phyloP scores from a whole-genome alignment of 106 monocot species.

The Posidonia australis region DNA sequence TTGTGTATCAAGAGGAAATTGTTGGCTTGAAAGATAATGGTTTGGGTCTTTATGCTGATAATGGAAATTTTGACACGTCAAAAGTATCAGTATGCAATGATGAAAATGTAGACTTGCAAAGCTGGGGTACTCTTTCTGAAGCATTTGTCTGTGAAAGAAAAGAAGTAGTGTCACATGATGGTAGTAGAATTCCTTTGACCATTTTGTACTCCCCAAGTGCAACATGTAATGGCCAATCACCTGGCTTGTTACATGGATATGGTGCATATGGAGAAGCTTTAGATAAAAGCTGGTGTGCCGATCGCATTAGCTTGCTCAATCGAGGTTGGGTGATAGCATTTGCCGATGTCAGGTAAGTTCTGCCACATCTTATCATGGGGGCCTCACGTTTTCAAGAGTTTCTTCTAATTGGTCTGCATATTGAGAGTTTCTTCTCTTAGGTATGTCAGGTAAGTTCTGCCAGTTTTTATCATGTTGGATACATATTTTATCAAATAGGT shows the following conservation, averaged over 20 bases:
- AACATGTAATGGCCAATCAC: conserved; percentile 31
- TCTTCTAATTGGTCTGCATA: too few species aligned
- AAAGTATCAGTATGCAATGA: conserved; percentile 4
- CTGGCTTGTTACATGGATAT: conserved; percentile 84
- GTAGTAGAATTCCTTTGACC: conserved; percentile 52
- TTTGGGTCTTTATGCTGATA: conserved; percentile 6
- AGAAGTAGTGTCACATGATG: conserved; percentile 73
- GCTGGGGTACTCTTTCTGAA: conserved; percentile 50
- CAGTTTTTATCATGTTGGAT: too few species aligned
- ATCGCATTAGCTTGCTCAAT: conserved; percentile 59
- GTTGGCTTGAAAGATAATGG: conserved; percentile 19
- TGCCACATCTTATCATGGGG: neutral
- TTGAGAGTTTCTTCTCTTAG: too few species aligned
- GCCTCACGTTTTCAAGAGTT: too few species aligned
- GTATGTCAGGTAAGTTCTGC: too few species aligned
- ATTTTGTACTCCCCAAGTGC: conserved; percentile 51
- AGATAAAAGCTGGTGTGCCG: conserved; percentile 83
- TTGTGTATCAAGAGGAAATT: conserved; percentile 77
- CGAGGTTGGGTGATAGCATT: conserved; percentile 93
- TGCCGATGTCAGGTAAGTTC: conserved; percentile 88
- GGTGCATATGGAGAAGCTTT: conserved; percentile 90
- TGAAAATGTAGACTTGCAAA: conserved; percentile 19
- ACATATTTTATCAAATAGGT: neutral
- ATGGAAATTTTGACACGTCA: conserved; percentile 9
- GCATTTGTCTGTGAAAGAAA: conserved; percentile 52